phyloP scores from a whole-genome alignment of 306 rosid genomes.

The Medicago lupulina region DNA sequence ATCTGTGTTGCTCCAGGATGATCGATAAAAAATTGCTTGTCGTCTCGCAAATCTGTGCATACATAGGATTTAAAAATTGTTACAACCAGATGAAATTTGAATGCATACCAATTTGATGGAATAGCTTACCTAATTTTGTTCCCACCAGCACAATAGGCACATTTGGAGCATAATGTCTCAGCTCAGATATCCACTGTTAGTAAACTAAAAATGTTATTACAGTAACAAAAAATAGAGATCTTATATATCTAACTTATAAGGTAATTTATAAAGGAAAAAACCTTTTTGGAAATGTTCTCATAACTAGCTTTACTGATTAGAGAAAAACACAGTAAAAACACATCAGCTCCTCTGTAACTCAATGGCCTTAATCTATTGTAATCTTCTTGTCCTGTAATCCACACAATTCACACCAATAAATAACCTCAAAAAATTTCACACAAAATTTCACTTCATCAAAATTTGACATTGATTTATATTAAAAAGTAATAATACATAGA shows the following conservation, averaged over 20 bases:
- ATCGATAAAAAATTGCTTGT: conserved; percentile 62
- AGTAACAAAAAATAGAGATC: conserved; percentile 4
- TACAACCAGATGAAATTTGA: too few species aligned
- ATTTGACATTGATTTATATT: neutral
- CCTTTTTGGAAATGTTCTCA: conserved; percentile 93
- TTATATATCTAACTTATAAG: neutral
- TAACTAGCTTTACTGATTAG: conserved; percentile 91
- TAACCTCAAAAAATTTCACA: neutral
- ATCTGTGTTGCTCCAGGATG: conserved; percentile 65
- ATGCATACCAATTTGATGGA: too few species aligned
- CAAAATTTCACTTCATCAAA: neutral
- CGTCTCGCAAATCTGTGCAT: conserved; percentile 72
- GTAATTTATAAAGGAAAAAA: conserved; percentile 18
- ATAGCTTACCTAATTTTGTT: conserved; percentile 72
- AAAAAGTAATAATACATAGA: neutral
- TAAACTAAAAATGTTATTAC: conserved; percentile 12
- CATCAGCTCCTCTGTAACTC: conserved; percentile 97
- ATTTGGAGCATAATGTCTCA: conserved; percentile 76
- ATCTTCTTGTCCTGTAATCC: conserved; percentile 84
- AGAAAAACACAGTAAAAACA: conserved; percentile 88
- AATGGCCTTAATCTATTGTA: conserved; percentile 95
- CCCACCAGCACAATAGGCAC: conserved; percentile 81
- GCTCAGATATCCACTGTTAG: conserved; percentile 78
- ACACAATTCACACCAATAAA: conserved; percentile 14
- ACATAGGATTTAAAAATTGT: neutral